Evolutionary conservation across 2,329 filamentous ascomycete genomes (phyloP), one percentile per base, ranked within the genome.

Genomic region (Biscogniauxia mediterranea): DNA sequence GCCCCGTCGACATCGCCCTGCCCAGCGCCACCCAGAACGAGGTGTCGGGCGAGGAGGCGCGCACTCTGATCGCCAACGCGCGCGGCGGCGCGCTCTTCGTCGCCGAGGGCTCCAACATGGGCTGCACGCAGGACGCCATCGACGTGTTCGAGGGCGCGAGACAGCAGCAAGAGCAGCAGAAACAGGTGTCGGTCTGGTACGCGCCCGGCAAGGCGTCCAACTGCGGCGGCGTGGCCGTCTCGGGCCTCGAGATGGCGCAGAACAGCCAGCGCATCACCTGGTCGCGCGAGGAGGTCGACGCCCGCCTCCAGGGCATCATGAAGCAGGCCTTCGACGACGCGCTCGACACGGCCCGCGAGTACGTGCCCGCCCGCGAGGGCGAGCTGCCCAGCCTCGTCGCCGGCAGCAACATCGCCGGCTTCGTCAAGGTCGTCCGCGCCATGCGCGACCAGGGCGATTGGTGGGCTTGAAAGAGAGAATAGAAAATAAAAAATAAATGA

Each of bases 41-140:
- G 82, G 92, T 99, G 73, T 93, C 86, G 74, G 88, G 89, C 75
- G 92, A 95, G 71, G 95, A 99, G 83, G 95, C 93, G 57, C 83
- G 92, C 81, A 87, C 85, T 19, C 86, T 98, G 52, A 86, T 97
- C 62, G 84, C 84, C 62, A 11, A 5, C 15, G 38, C 38, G 38
- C 6, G 38, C 15, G 6, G 11, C 38, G 94, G 94, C 69, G 85
- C 85, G 74, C 87, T 89, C 76, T 96, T 92, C 82, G 89, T 98
- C 68, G 95, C 95, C 61, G 95, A 99, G 82, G 95, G 95, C 60
- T 95, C 90, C 80, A 98, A 98, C 87, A 98, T 99, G 95, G 95
- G 95, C 67, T 97, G 93, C 84, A 97, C 93, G 38, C 92, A 95
- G 80, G 93, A 91, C 68, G 94, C 94, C 69, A 97, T 99, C 73